phyloP scores from a whole-genome alignment of 129 eudicot genomes.

The Centrapalus pauciflorus region DNA sequence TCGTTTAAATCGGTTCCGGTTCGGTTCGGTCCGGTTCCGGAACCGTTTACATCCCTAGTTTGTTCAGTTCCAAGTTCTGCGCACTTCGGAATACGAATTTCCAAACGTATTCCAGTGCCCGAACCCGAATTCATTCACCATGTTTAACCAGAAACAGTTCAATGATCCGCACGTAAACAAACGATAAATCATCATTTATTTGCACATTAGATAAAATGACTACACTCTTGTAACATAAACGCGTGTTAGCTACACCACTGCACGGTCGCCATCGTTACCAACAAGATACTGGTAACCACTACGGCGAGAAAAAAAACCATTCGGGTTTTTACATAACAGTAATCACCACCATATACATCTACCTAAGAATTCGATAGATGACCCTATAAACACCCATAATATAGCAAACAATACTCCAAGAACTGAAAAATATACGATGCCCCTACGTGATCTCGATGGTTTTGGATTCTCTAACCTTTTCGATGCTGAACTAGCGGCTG shows the following conservation, averaged over 20 bases:
- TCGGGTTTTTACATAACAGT: neutral
- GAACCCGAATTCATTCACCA: too few relatives aligned
- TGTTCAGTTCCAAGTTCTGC: too few relatives aligned
- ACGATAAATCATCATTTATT: neutral
- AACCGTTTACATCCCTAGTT: too few relatives aligned
- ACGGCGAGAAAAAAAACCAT: slow-evolving; percentile 11
- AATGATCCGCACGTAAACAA: too few relatives aligned
- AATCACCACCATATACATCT: slow-evolving; percentile 22
- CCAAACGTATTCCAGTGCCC: too few relatives aligned
- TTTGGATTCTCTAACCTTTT: slow-evolving; percentile 31
- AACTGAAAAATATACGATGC: slow-evolving; percentile 36
- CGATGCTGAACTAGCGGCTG: neutral
- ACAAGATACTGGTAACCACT: slow-evolving; percentile 1
- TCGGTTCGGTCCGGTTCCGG: too few relatives aligned
- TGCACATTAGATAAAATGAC: neutral
- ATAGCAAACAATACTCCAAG: slow-evolving; percentile 54
- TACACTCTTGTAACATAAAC: neutral
- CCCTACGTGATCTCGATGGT: slow-evolving; percentile 25
- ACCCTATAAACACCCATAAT: slow-evolving; percentile 40
- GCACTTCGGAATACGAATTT: too few relatives aligned
- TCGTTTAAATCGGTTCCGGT: too few relatives aligned
- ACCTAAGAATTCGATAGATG: slow-evolving; percentile 20
- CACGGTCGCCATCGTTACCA: slow-evolving; percentile 13
- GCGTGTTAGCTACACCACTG: neutral
- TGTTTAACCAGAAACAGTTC: too few relatives aligned